Evolutionary conservation across 805 yeast genomes (phyloP).

Genomic region (Metschnikowia kunwiensis): DNA sequence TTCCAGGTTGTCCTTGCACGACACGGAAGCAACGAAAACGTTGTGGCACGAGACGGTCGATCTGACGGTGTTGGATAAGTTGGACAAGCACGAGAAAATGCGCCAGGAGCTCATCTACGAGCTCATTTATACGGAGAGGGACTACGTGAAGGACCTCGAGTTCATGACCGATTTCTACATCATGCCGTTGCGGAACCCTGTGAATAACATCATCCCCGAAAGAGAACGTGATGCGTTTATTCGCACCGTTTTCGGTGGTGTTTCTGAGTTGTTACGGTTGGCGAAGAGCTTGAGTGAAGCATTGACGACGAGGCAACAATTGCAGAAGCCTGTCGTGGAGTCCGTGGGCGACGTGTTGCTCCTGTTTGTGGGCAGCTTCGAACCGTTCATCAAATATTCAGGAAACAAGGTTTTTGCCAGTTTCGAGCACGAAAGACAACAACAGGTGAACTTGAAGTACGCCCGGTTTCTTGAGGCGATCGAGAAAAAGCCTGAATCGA

Average conservation of each 20-base stretch:
- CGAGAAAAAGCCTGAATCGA: conserved; percentile 76
- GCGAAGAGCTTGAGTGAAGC: conserved; percentile 87
- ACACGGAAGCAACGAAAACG: conserved; percentile 69
- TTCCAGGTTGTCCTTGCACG: conserved; percentile 63
- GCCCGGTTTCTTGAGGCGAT: conserved; percentile 93
- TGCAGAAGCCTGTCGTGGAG: conserved; percentile 76
- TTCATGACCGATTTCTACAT: conserved; percentile 92
- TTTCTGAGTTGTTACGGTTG: conserved; percentile 78
- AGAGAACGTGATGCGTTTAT: conserved; percentile 87
- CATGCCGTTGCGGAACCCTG: conserved; percentile 78
- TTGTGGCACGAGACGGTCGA: conserved; percentile 95
- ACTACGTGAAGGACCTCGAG: conserved; percentile 92
- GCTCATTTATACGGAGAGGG: conserved; percentile 88
- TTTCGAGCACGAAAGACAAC: conserved; percentile 91
- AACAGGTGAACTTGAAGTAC: conserved; percentile 83
- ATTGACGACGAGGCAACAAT: conserved; percentile 76
- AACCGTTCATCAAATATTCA: conserved; percentile 89
- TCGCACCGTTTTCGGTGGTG: conserved; percentile 86
- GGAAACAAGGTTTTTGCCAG: conserved; percentile 95
- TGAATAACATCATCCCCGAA: conserved; percentile 74
- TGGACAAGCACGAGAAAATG: conserved; percentile 82
- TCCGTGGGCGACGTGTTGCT: conserved; percentile 84
- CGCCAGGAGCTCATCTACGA: conserved; percentile 96
- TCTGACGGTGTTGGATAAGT: conserved; percentile 66
- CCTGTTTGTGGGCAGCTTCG: conserved; percentile 81